Evolutionary conservation across 2,329 filamentous ascomycete genomes (phyloP).

Genomic region (Alternaria hordeiaustralica): DNA sequence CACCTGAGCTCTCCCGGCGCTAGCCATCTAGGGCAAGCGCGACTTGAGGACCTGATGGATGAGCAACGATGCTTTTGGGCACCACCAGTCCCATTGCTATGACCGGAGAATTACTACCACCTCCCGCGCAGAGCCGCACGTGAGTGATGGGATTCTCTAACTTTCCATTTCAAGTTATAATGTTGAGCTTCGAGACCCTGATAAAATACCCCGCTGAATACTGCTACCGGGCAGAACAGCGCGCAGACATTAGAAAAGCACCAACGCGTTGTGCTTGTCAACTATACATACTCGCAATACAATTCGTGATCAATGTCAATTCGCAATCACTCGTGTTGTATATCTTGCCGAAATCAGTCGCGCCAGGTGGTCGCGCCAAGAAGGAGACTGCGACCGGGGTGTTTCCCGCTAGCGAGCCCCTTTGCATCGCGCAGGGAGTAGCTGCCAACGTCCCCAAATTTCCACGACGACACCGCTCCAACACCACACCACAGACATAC

Average conservation of each 20-base stretch:
- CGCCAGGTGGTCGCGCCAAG: conserved; percentile 37
- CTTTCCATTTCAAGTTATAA: not conserved
- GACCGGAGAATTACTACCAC: not conserved
- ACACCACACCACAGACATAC: conserved; percentile 35
- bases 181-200: not conserved
- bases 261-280: not conserved
- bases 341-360: conserved; percentile 24
- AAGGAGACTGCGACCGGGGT: conserved; percentile 42
- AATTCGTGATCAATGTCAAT: not conserved
- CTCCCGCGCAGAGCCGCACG: not conserved
- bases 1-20: conserved; percentile 25
- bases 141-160: not conserved
- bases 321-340: conserved; percentile 4
- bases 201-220: not conserved
- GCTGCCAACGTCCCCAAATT: conserved; percentile 51
- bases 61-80: not conserved
- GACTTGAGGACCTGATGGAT: not conserved
- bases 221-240: not conserved
- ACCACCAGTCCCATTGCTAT: not conserved
- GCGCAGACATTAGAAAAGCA: not conserved
- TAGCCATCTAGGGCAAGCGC: conserved; percentile 14
- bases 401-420: conserved; percentile 47
- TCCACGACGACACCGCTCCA: conserved; percentile 43
- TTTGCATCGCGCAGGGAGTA: conserved; percentile 49
- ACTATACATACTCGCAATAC: not conserved